These are phyloP conservation scores for Solanum chilense DNA, from an alignment of 257 asterid genomes.

Conservation along the genomic window DNA sequence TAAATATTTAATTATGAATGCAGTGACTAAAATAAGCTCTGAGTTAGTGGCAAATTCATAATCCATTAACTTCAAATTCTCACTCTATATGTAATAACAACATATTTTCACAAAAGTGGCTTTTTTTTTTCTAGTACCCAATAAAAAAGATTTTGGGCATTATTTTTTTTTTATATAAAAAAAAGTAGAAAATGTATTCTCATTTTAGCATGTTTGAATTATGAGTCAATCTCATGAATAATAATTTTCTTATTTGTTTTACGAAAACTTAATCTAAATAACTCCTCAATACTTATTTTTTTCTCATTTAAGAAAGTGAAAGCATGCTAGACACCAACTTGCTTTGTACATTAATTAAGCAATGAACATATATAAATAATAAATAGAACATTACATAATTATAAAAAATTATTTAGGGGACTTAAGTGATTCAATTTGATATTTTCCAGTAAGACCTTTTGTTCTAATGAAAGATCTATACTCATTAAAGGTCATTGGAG, in stretches of 20 bases:
- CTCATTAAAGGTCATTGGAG: slow-evolving; percentile 18
- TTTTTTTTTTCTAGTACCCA: neutral
- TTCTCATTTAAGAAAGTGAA: neutral
- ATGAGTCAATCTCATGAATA: neutral
- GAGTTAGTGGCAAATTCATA: neutral
- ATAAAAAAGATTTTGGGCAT: neutral
- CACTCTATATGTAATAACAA: no score
- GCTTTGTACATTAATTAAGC: no score
- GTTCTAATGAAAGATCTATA: slow-evolving; percentile 26
- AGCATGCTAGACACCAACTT: neutral
- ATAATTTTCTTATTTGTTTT: neutral
- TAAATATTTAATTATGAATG: neutral
- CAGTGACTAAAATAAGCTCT: neutral
- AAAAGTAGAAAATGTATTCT: neutral
- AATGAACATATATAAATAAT: neutral
- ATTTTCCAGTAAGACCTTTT: slow-evolving; percentile 25
- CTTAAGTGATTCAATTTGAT: slow-evolving; percentile 19
- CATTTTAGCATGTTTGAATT: neutral
- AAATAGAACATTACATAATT: neutral
- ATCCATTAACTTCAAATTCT: no score
- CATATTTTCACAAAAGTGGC: neutral
- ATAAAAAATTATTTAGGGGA: slow-evolving; percentile 2
- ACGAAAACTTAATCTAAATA: neutral
- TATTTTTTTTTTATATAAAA: no score
- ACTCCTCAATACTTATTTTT: neutral